Evolutionary conservation across 768 basidiomycete genomes (phyloP), one percentile per base, ranked within the genome.

Genomic region (Rickenella mellea): DNA sequence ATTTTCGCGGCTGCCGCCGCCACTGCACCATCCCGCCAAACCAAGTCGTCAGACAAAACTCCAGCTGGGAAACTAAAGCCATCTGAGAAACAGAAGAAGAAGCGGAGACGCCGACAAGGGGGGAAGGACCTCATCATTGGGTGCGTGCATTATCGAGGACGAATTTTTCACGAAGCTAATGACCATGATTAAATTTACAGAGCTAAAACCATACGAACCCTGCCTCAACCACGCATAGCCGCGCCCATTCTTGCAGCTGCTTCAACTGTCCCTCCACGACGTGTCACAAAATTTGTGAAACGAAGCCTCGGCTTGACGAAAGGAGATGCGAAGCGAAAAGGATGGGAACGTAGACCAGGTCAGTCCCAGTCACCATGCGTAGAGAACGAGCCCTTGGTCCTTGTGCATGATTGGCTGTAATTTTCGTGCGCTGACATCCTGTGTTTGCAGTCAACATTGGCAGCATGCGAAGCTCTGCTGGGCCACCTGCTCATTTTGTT

Each of bases 301-400:
- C 64, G 71, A 11, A 71, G 56, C 6, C 60, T 83, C 3, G 70
- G 68, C 19, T 50, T 80, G 31, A 73, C 66, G 44, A 67, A 68
- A 14, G 51, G 51, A 27, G 46, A 56, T 12, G 50, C 51, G 42
- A 59, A 59, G 33, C 61, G 62, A 30, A 65, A 62, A 42, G 68
- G 69, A 21, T 83, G 80, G 80, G 70, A 77, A 48, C 64, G 80
- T 37, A 64, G 67, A 54, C 65, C 78, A 39, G 78, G 81, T 81
- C 48, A 31, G 67, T 11, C 19, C 5, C 12, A n/a, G n/a, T n/a
- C n/a, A n/a, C n/a, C n/a, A n/a, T n/a, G n/a, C n/a, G n/a, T n/a
- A n/a, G n/a, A n/a, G n/a, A n/a, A n/a, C n/a, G n/a, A n/a, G n/a
- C n/a, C n/a, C n/a, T n/a, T n/a, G n/a, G n/a, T n/a, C n/a, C n/a